These are phyloP conservation scores for Blastobotrys niveus DNA, from an alignment of 1,139 yeast species.

Conservation along the genomic window DNA sequence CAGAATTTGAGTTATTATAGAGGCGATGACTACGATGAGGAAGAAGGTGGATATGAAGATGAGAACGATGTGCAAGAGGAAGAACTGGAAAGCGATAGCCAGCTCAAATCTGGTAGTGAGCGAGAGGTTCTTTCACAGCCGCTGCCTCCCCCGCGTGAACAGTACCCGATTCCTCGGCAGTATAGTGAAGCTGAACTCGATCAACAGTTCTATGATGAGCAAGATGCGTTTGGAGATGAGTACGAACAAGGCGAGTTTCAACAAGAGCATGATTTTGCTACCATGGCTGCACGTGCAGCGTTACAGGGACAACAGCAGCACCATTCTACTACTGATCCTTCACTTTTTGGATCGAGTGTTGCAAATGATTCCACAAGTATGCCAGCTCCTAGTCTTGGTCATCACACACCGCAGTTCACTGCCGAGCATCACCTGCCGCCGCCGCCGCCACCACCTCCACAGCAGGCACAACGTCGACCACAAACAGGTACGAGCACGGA, in stretches of 20 bases:
- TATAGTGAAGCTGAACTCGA: conserved; percentile 24
- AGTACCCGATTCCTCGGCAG: conserved; percentile 4
- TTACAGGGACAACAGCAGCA: no score
- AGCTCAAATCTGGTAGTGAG: not conserved
- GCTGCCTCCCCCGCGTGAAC: not conserved
- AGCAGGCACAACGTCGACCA: no score
- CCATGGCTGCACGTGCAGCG: not conserved
- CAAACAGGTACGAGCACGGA: not conserved
- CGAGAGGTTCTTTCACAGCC: not conserved
- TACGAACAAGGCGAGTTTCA: not conserved
- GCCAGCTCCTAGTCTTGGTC: no score
- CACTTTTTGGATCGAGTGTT: not conserved
- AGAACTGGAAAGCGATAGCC: conserved; percentile 17
- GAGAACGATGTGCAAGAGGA: conserved; percentile 13
- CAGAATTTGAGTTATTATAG: not conserved
- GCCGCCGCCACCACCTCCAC: not conserved
- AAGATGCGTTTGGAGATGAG: conserved; percentile 19
- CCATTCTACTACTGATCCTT: not conserved
- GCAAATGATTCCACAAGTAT: not conserved
- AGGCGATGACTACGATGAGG: not conserved
- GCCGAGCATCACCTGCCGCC: no score
- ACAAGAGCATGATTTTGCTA: not conserved
- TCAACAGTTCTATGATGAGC: conserved; percentile 18
- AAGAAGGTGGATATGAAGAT: conserved; percentile 8
- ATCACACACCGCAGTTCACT: no score